Conservation (phyloP, 108 stramenopile species). For the Schizochytrium sp. region DNA sequence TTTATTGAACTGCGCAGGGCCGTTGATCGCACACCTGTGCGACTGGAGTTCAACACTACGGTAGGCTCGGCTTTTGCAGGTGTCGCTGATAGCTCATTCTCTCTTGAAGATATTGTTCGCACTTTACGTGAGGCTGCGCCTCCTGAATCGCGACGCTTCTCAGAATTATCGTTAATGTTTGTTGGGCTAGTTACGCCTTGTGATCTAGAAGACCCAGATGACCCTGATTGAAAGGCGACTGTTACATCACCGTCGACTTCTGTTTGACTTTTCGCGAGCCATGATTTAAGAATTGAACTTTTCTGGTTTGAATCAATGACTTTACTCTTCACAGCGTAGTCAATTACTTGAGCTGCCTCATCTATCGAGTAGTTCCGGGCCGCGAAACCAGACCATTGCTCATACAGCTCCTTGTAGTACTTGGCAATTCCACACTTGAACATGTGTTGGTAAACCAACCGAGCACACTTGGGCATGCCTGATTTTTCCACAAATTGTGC, state of each 20-base stretch:
- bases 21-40: background rate
- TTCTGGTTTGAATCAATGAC: background rate
- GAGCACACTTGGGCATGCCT: slow-evolving; percentile 34
- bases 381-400: slow-evolving; percentile 45
- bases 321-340: background rate
- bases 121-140: background rate
- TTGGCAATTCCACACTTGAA: background rate
- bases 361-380: background rate
- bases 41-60: background rate
- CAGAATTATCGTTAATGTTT: background rate
- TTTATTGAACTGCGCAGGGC: background rate
- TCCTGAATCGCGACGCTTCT: background rate
- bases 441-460: slow-evolving; percentile 39
- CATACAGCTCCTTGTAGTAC: slow-evolving; percentile 47
- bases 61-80: background rate
- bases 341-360: background rate
- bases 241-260: slow-evolving; percentile 28
- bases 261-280: background rate
- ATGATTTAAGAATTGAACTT: background rate
- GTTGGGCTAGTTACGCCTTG: background rate
- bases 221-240: slow-evolving; percentile 21
- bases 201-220: background rate
- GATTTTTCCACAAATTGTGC: slow-evolving; percentile 20
- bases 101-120: background rate
- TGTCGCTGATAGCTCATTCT: background rate